Evolutionary conservation across 148 eudicot genomes (phyloP).

Genomic region (Persicaria maculosa): DNA sequence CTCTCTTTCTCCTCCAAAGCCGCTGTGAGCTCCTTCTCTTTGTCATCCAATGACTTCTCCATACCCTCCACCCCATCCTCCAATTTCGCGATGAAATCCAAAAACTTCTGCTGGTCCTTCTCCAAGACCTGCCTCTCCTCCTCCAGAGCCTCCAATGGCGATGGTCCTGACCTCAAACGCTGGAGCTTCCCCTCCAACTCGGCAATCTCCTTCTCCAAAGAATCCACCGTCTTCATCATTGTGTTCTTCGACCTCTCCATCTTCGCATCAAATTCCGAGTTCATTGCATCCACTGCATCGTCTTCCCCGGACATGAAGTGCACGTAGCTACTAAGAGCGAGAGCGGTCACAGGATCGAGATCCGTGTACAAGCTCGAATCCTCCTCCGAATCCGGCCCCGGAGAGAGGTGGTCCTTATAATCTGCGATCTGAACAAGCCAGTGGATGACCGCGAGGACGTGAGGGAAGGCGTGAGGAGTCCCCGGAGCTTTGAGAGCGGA

Average conservation of each 20-base stretch:
- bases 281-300: slow-evolving; percentile 39
- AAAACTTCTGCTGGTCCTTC: slow-evolving; percentile 61
- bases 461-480: slow-evolving; percentile 73
- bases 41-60: slow-evolving; percentile 59
- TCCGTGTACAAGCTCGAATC: slow-evolving; percentile 9
- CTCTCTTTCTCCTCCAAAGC: slow-evolving; percentile 43
- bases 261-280: slow-evolving; percentile 35
- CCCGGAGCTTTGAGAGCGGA: slow-evolving; percentile 72
- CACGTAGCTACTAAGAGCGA: slow-evolving; percentile 42
- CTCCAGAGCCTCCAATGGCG: slow-evolving; percentile 51
- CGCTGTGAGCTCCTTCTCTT: slow-evolving; percentile 54
- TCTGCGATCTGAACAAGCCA: slow-evolving; percentile 70
- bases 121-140: slow-evolving; percentile 41
- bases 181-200: slow-evolving; percentile 45
- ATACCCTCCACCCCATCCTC: slow-evolving; percentile 27
- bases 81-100: slow-evolving; percentile 34
- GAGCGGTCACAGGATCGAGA: slow-evolving; percentile 25
- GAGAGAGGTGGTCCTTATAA: slow-evolving; percentile 34
- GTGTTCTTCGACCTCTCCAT: slow-evolving; percentile 33
- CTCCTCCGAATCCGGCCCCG: slow-evolving; percentile 1
- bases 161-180: slow-evolving; percentile 42
- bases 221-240: slow-evolving; percentile 27
- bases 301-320: slow-evolving; percentile 68
- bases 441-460: slow-evolving; percentile 46
- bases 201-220: slow-evolving; percentile 28